phyloP scores from a whole-genome alignment of 177 flowering plant species.

The Tripterygium wilfordii region DNA sequence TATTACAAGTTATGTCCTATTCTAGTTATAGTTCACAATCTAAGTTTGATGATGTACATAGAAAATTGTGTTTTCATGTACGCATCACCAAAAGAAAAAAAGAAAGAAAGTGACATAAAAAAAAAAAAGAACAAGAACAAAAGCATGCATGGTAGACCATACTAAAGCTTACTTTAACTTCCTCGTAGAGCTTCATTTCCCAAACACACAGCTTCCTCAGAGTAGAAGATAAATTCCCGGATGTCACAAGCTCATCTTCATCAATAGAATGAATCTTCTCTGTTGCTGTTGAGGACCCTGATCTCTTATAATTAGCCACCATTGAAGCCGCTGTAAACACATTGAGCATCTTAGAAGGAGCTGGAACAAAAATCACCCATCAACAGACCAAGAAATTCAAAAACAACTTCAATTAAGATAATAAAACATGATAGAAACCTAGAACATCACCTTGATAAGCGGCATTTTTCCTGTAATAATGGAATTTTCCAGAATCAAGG shows the following conservation, averaged over 20 bases:
- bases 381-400: neutral
- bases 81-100: too few species aligned
- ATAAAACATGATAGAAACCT: too few species aligned
- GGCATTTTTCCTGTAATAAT: slow-evolving; percentile 8
- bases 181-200: slow-evolving; percentile 36
- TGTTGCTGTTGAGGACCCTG: neutral
- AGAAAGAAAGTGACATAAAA: neutral
- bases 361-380: slow-evolving; percentile 1
- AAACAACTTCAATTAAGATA: neutral
- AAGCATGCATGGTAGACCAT: neutral
- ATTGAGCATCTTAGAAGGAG: slow-evolving; percentile 13
- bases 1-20: too few species aligned
- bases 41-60: too few species aligned
- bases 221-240: slow-evolving; percentile 18
- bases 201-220: slow-evolving; percentile 27
- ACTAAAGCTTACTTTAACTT: slow-evolving; percentile 28
- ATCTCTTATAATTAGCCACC: neutral
- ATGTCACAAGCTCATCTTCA: slow-evolving; percentile 6
- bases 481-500: slow-evolving; percentile 16
- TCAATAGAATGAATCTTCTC: slow-evolving; percentile 7
- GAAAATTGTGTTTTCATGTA: too few species aligned
- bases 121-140: neutral
- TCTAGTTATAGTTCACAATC: too few species aligned
- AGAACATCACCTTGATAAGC: slow-evolving; percentile 13
- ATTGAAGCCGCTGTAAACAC: slow-evolving; percentile 1